Base-by-base conservation (phyloP, 2,329 filamentous ascomycete genomes). In the Hypoxylon sp. region DNA sequence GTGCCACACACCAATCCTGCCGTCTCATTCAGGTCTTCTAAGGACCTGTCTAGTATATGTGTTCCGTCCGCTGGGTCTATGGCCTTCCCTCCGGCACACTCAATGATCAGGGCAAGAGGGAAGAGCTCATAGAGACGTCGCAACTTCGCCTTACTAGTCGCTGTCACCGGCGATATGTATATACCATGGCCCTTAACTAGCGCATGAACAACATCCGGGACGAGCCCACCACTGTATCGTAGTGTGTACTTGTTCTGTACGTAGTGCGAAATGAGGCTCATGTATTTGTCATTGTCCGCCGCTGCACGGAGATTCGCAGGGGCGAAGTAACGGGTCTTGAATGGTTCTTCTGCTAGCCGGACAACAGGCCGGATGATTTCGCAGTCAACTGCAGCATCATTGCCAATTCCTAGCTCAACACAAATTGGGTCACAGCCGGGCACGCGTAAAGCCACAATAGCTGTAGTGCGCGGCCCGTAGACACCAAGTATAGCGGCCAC, bases 131-230 rank as follows among this genome's bases (percentile, higher is more conserved):
- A 91, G 29, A 90, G 76, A 5, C 85, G 78, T 35, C 88, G 80
- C 65, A 91, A 76, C 81, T 91, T 91, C 0, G 88, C 86, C 70
- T 80, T 81, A 72, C 83, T 87, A 9, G 74, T 74, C 0, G 68
- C 74, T 1, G 86, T 86, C 4, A 88, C 87, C 0, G 88, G 88
- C 1, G 84, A 87, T 1, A 90, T 73, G 72, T 90, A 91, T 0
- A 91, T 75, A 1, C 88, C 88, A 59, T 90, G 87, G 0, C 87
- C 87, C 76, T 90, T 90, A 65, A 86, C 83, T 6, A 91, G 78
- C 3, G 84, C 83, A 64, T 90, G 88, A 11, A 86, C 84, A 0
- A 90, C 78, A 61, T 91, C 88, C 0, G 88, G 88, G 2, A 91
- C 88, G 3, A 91, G 76, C 0, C 88, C 88, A 0, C 88, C 88